phyloP scores from a whole-genome alignment of 2,329 filamentous ascomycete genomes.

The Aspergillus novoparasiticus region DNA sequence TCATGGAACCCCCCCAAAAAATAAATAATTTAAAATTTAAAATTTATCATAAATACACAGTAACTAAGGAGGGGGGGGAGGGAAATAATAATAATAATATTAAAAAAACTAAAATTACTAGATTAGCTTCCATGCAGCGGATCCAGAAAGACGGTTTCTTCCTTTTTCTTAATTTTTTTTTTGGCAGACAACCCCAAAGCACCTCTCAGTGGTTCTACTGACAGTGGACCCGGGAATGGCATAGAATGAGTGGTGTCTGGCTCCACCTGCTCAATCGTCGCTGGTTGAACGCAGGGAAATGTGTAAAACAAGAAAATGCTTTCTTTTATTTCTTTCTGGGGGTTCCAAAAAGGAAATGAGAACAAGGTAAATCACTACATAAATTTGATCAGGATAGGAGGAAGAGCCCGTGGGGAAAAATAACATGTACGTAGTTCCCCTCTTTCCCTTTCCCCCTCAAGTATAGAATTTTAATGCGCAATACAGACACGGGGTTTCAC shows the following conservation, averaged over 20 bases:
- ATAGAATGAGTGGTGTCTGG: constrained; percentile 12
- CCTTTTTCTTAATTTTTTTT: not conserved
- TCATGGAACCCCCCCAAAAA: not conserved
- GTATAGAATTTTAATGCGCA: not conserved
- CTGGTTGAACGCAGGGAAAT: not conserved
- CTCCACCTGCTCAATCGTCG: constrained; percentile 17
- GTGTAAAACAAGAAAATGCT: not conserved
- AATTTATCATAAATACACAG: not conserved
- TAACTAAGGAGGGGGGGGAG: not conserved
- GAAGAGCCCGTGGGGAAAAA: not conserved
- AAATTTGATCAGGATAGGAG: not conserved
- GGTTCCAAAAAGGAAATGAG: not conserved
- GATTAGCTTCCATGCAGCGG: constrained; percentile 12
- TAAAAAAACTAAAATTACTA: not conserved
- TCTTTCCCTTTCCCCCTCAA: too few relatives aligned
- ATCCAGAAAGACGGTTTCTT: constrained; percentile 11
- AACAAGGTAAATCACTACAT: not conserved
- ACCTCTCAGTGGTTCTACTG: constrained; percentile 17
- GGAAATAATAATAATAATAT: not conserved
- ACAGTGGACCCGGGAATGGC: constrained; percentile 21
- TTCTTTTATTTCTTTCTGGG: not conserved
- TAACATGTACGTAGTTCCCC: not conserved
- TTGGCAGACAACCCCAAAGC: constrained; percentile 7
- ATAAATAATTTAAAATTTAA: not conserved
- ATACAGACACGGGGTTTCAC: not conserved